Evolutionary conservation across 257 asterid species (phyloP), one percentile per base, ranked within the genome.

Genomic region (Plantago elongata): DNA sequence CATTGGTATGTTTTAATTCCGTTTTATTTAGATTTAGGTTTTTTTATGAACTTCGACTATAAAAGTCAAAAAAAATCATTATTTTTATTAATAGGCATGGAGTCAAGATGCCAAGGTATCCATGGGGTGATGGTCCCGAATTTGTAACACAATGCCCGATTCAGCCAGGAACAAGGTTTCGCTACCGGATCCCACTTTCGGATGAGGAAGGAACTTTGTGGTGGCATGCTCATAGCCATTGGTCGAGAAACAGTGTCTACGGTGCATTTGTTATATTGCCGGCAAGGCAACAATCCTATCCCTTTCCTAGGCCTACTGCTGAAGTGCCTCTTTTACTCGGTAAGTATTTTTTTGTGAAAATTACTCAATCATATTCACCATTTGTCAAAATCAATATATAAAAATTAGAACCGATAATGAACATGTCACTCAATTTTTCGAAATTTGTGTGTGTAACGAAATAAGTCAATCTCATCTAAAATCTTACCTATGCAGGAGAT

Each of bases 171-270:
- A 58, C 65, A 0, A 77, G 27, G 1, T 84, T 84, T 22, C 71
- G 69, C 38, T 83, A 84, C 40, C 71, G 54, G 22, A 64, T 84
- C 0, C 67, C 74, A 27, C 47, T 81, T 11, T 74, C 85, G 0
- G 80, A 78, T 6, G 91, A 84, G 63, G 64, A 72, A 14, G 91
- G 91, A 43, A 84, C 90, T 2, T 13, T 84, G 7, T 84, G 85
- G 87, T 84, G 90, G 90, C 90, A 84, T 38, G 90, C 87, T 12
- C 91, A 84, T 11, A 78, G 79, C 43, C 80, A 74, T 5, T 84
- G 85, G 87, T 72, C 75, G 0, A 66, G 91, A 16, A 77, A 83
- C 11, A 81, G 82, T 3, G 85, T 81, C 0, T 74, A 81, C 5
- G 85, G 91, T 38, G 80, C 83, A 3, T 70, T 81, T 29, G 51